Base-by-base conservation (phyloP, 345 rosid species). In the Acer negundo region DNA sequence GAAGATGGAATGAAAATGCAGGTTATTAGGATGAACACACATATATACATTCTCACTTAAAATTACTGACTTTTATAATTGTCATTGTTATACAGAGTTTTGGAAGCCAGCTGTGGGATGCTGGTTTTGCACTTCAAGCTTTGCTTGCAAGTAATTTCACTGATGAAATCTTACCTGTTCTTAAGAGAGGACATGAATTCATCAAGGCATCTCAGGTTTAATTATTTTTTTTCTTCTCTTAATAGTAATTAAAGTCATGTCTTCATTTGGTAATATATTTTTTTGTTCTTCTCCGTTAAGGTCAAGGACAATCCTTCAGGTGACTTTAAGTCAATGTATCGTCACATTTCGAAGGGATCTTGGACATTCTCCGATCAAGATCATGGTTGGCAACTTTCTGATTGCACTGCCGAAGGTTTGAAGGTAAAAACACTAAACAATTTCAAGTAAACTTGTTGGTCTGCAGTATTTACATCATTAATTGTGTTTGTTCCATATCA, bases 141-240 rank as follows among this genome's bases (percentile, higher is more conserved):
- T 69, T 95, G 75, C 74, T 93, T 74, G 86, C 98, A 16, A 74
- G 84, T 69, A 84, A 87, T 68, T 82, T 92, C 15, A 74, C 28
- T 0, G 79, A 83, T 15, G 97, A 91, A 80, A 72, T 87, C 31
- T 85, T 87, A 49, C 82, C 90, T 6, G 85, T 90, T 42, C 83
- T 95, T 20, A 83, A 70, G 83, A 93, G 73, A 80, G 98, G 90
- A 74, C 94, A 95, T 71, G 93, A 89, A 67, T 92, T 92, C 79
- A 62, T 95, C 28, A 95, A 92, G 72, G 77, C 79, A 22, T 92
- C 96, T 55, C 97, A 93, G 90, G 93, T 92, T 80, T 66, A 53
- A 28, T 28, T 28, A 2, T 28, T 28, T 28, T 28, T 28, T 28
- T 28, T 28, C 3, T 28, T 28, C 31, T 28, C 31, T 2, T 40